A percentile compares a stretch with the other conserved stretches of the same genome.
Conservation (phyloP, 768 basidiomycete genomes). For the Termitomyces heimii region DNA sequence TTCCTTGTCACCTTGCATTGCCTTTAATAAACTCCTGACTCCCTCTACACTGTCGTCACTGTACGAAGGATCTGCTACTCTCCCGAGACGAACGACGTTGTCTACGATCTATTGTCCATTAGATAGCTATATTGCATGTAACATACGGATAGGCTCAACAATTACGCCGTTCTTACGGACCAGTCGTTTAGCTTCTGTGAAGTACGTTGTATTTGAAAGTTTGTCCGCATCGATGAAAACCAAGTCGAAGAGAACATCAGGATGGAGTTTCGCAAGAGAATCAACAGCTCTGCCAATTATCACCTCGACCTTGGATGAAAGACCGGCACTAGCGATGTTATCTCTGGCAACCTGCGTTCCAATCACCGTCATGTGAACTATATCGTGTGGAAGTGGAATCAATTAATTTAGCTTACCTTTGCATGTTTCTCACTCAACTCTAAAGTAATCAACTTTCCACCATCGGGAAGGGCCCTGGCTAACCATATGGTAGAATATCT, state of each 20-base stretch:
- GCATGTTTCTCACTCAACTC: conserved; percentile 43
- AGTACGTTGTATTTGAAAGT: conserved; percentile 46
- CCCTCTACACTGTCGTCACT: conserved; percentile 34
- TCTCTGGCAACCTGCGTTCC: conserved; percentile 44
- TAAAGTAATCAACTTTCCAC: conserved; percentile 41
- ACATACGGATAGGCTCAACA: conserved; percentile 26
- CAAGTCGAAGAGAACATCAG: conserved; percentile 53
- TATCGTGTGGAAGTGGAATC: not conserved
- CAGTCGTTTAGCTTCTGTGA: conserved; percentile 54
- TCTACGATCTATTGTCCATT: conserved; percentile 42
- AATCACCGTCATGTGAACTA: not conserved
- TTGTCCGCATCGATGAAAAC: conserved; percentile 75
- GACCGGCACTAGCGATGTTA: conserved; percentile 50
- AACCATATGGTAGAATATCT: conserved; percentile 42
- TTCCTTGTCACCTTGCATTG: conserved; percentile 42
- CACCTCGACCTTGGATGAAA: conserved; percentile 41
- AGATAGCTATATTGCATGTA: not conserved
- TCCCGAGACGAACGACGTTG: conserved; percentile 50
- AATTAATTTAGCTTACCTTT: conserved; percentile 23
- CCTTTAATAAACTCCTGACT: conserved; percentile 37
- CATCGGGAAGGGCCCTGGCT: conserved; percentile 41
- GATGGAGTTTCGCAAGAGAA: conserved; percentile 38
- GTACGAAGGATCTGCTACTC: conserved; percentile 34
- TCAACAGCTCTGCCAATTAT: conserved; percentile 48
- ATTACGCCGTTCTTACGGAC: conserved; percentile 57